Evolutionary conservation across 1,284 basidiomycete species (phyloP).

Genomic region (Phlebopus sp.): DNA sequence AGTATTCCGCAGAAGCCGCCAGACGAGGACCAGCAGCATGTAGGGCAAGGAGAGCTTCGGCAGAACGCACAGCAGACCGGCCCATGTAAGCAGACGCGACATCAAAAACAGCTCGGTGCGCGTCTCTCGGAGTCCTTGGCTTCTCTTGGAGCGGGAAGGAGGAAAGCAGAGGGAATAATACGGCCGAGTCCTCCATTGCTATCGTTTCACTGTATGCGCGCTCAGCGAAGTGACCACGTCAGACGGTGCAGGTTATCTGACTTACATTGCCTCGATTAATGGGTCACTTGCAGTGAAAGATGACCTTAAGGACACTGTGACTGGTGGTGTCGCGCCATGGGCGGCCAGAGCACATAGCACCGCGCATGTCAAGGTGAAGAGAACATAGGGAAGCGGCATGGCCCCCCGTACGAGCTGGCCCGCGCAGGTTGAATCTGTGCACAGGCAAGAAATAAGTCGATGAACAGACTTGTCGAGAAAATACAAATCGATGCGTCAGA

Average conservation of each 20-base stretch:
- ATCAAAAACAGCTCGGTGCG: constrained; percentile 54
- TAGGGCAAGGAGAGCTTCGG: constrained; percentile 63
- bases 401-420: background rate
- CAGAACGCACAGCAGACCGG: constrained; percentile 46
- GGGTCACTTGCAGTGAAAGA: constrained; percentile 78
- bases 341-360: constrained; percentile 16
- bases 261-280: constrained; percentile 82
- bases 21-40: constrained; percentile 70
- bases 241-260: constrained; percentile 11
- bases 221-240: background rate
- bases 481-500: too few relatives aligned
- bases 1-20: constrained; percentile 71
- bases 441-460: too few relatives aligned
- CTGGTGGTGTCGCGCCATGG: constrained; percentile 54
- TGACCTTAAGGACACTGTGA: constrained; percentile 75
- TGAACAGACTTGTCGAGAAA: too few relatives aligned
- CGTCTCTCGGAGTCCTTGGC: constrained; percentile 42
- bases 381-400: constrained; percentile 19
- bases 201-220: constrained; percentile 49
- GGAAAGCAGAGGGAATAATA: constrained; percentile 28
- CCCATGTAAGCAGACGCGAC: constrained; percentile 46
- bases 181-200: constrained; percentile 31
- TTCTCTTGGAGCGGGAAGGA: constrained; percentile 16
- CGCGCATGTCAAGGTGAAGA: constrained; percentile 19
- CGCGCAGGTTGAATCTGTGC: too few relatives aligned